A percentile compares a stretch with the other conserved stretches of the same genome.
These are phyloP conservation scores for Mesembryanthemum crystallinum DNA, from an alignment of 148 eudicot genomes.

Conservation along the genomic window DNA sequence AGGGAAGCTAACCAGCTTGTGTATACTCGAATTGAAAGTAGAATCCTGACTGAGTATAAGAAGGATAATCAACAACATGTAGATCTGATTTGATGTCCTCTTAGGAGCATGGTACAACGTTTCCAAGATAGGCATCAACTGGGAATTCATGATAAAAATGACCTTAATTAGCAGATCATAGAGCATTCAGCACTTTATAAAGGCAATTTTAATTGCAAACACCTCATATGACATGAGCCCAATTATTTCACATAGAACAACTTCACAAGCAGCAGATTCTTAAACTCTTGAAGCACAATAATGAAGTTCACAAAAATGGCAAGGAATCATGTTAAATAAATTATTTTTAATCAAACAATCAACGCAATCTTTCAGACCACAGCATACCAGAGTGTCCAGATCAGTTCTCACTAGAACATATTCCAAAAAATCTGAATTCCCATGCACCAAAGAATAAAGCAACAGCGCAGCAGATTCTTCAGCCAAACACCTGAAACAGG, in stretches of 20 bases:
- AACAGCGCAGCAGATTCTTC: slow-evolving; percentile 74
- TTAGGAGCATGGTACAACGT: slow-evolving; percentile 75
- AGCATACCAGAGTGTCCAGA: slow-evolving; percentile 86
- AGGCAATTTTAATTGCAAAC: background rate
- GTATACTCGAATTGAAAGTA: slow-evolving; percentile 86
- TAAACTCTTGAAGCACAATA: background rate
- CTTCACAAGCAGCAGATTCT: background rate
- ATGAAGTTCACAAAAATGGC: background rate
- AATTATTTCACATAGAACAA: slow-evolving; percentile 5
- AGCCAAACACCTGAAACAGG: slow-evolving; percentile 59
- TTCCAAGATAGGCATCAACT: slow-evolving; percentile 94
- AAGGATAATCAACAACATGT: slow-evolving; percentile 85
- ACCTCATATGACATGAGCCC: background rate
- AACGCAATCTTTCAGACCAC: slow-evolving; percentile 11
- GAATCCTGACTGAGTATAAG: slow-evolving; percentile 96
- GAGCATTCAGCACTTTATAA: background rate
- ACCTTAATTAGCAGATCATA: background rate
- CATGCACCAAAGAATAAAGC: slow-evolving; percentile 85
- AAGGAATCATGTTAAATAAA: background rate
- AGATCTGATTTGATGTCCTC: slow-evolving; percentile 87
- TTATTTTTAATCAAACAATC: background rate
- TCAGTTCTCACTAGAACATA: slow-evolving; percentile 97
- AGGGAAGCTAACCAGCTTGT: slow-evolving; percentile 65
- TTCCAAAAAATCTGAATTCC: slow-evolving; percentile 85
- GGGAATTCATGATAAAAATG: slow-evolving; percentile 24